Percentiles rank a stretch among this genome's conserved stretches.
phyloP scores from a whole-genome alignment of 768 basidiomycete genomes.

The Auricularia sp. region DNA sequence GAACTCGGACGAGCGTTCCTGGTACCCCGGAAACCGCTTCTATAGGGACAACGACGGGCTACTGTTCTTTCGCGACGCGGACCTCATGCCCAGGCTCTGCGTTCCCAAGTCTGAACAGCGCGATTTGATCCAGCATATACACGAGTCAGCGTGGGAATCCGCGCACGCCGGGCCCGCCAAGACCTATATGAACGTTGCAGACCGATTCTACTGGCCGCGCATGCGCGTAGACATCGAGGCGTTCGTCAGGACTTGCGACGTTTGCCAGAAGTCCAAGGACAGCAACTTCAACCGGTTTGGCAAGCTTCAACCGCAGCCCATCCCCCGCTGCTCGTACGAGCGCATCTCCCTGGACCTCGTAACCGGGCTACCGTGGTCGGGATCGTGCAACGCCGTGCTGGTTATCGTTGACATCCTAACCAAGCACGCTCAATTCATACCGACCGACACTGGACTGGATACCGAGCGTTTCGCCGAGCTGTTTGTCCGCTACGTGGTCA shows the following conservation, averaged over 20 bases:
- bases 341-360: slow-evolving; percentile 21
- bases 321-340: slow-evolving; percentile 6
- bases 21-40: background rate
- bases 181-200: background rate
- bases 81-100: slow-evolving; percentile 2
- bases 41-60: slow-evolving; percentile 1
- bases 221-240: slow-evolving; percentile 8
- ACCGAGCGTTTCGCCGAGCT: slow-evolving; percentile 5
- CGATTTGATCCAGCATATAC: slow-evolving; percentile 3
- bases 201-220: slow-evolving; percentile 3
- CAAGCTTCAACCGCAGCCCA: slow-evolving; percentile 4
- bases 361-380: slow-evolving; percentile 15
- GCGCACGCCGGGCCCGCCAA: slow-evolving; percentile 9
- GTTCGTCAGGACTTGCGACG: slow-evolving; percentile 7
- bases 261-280: slow-evolving; percentile 10
- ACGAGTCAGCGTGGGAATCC: slow-evolving; percentile 5
- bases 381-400: slow-evolving; percentile 10
- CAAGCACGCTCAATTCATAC: slow-evolving; percentile 11
- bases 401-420: slow-evolving; percentile 15
- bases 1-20: background rate
- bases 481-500: slow-evolving; percentile 8
- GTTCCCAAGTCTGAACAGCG: slow-evolving; percentile 4
- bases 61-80: slow-evolving; percentile 4
- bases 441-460: slow-evolving; percentile 5
- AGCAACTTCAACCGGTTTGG: slow-evolving; percentile 5